Evolutionary conservation across 177 flowering plant genomes (phyloP), one percentile per base, ranked within the genome.

Genomic region (Vitis hybrid): DNA sequence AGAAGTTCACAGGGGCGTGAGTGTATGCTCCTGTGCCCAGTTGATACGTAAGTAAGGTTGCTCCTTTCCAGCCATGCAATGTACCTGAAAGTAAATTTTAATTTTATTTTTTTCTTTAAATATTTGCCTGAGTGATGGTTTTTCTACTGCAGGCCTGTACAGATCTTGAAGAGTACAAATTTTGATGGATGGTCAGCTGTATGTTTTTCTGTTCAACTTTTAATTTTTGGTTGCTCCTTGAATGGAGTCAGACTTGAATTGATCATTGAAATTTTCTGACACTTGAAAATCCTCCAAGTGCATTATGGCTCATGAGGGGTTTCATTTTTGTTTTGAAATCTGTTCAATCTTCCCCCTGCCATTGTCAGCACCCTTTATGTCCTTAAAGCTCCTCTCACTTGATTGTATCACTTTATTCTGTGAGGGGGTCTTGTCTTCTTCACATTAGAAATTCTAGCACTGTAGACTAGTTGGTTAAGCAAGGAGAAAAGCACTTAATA

Each of bases 131-230:
- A 64, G 56, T 12, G n/a, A 39, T 60, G 13, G 13, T 48, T 73
- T 79, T 67, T 50, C 39, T 70, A 60, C 48, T 84, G 82, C 93
- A 94, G 99, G 86, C 99, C 99, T 71, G 91, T 94, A 69, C 91
- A 85, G 79, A 87, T 94, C 66, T 72, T 94, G 76, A 94, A 91
- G 88, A 94, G 97, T 82, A 87, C 83, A 51, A 92, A 92, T 81
- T 66, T 85, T 74, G 96, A 89, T 22, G 99, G 99, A 62, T 94
- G 97, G 97, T 81, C 97, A 69, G 92, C 95, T 80, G 99, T 94
- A 92, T 61, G 94, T 81, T 73, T 80, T 66, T 22, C 45, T 66
- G 10, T 3, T 51, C 62, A 58, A 21, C 33, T 62, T 58, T 50
- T 56, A 13, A 10, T 1, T 53, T 39, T 18, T 12, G 1, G 56